These are phyloP conservation scores for Hypoxylon fragiforme DNA, from an alignment of 495 filamentous ascomycete genomes.

Conservation along the genomic window DNA sequence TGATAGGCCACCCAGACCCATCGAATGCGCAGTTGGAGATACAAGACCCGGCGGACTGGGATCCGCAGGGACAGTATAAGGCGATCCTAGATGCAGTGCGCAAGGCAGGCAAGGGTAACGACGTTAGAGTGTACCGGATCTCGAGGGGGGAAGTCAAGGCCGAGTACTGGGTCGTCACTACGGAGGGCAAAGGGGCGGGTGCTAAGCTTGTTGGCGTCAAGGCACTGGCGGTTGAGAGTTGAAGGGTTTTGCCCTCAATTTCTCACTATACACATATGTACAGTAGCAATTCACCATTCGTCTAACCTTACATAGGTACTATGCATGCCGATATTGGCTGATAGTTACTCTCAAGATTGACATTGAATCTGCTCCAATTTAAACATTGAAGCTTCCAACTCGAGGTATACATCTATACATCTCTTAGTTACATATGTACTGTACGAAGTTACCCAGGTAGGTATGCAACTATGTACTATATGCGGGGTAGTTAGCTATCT, in stretches of 20 bases:
- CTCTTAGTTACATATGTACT: too few species aligned
- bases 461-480: too few species aligned
- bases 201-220: constrained; percentile 72
- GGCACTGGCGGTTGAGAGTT: constrained; percentile 75
- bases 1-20: constrained; percentile 57
- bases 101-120: constrained; percentile 59
- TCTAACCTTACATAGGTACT: too few species aligned
- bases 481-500: too few species aligned
- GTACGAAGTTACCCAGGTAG: too few species aligned
- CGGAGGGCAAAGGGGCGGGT: constrained; percentile 51
- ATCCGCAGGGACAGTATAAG: constrained; percentile 61
- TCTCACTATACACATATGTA: too few species aligned
- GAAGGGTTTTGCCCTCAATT: constrained; percentile 11
- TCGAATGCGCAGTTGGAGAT: constrained; percentile 55
- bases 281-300: too few species aligned
- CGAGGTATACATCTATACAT: too few species aligned
- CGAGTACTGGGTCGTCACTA: constrained; percentile 78
- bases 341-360: too few species aligned
- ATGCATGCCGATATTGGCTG: too few species aligned
- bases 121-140: constrained; percentile 75
- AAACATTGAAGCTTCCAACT: too few species aligned
- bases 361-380: too few species aligned
- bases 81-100: constrained; percentile 61
- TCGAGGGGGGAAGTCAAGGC: constrained; percentile 59
- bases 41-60: constrained; percentile 61